Conservation (phyloP, 768 basidiomycete genomes). For the Royoungia palumana region DNA sequence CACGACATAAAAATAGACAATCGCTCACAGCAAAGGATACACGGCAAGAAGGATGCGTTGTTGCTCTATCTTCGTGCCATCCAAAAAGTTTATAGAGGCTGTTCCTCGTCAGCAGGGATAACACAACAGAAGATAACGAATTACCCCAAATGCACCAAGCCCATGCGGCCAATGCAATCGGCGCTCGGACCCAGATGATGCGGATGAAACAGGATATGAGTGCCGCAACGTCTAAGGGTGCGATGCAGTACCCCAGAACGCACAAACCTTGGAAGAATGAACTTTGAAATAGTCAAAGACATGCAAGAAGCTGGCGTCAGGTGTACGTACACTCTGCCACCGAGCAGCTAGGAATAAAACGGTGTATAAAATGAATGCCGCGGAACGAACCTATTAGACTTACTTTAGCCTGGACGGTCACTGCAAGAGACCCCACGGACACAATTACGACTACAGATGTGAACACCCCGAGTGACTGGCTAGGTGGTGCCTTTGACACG, state of each 20-base stretch:
- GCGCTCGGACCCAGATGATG: slow-evolving; percentile 81
- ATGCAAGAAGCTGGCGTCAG: background rate
- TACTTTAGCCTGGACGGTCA: slow-evolving; percentile 96
- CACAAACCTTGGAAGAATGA: slow-evolving; percentile 97
- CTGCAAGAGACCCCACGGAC: slow-evolving; percentile 83
- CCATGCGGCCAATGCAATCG: slow-evolving; percentile 83
- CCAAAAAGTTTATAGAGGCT: slow-evolving; percentile 95
- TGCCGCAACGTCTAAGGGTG: slow-evolving; percentile 88
- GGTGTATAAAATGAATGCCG: background rate
- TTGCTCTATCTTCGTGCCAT: slow-evolving; percentile 90
- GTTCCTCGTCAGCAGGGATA: background rate
- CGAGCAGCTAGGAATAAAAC: slow-evolving; percentile 54
- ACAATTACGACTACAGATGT: slow-evolving; percentile 93
- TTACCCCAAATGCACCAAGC: slow-evolving; percentile 97
- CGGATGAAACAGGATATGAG: slow-evolving; percentile 83
- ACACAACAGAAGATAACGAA: background rate
- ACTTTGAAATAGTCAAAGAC: slow-evolving; percentile 35
- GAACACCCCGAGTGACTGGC: slow-evolving; percentile 85
- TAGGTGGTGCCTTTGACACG: slow-evolving; percentile 65
- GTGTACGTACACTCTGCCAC: slow-evolving; percentile 72
- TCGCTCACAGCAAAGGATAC: slow-evolving; percentile 85
- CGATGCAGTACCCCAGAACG: slow-evolving; percentile 92
- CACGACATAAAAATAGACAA: background rate
- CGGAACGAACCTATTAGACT: slow-evolving; percentile 3
- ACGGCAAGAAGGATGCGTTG: slow-evolving; percentile 90